Evolutionary conservation across 1,284 basidiomycete species (phyloP).

Genomic region (Marasmius tenuissimus): DNA sequence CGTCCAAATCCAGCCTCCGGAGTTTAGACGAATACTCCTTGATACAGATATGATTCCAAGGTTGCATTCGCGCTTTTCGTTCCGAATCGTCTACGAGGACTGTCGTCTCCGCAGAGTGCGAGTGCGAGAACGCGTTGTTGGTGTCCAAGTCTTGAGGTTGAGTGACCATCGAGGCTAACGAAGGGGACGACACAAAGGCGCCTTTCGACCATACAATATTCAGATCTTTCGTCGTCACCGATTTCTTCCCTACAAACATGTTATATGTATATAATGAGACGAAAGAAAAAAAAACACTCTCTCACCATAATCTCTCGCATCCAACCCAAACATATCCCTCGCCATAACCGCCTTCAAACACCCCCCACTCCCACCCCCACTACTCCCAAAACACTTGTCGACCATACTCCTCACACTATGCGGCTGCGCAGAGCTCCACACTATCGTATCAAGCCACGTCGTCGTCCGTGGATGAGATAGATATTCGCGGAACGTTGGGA

Average conservation of each 20-base stretch:
- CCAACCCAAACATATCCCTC: slow-evolving; percentile 72
- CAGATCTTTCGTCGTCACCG: slow-evolving; percentile 76
- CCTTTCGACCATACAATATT: slow-evolving; percentile 63
- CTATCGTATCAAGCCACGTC: slow-evolving; percentile 75
- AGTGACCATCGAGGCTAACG: slow-evolving; percentile 6
- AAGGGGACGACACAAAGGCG: slow-evolving; percentile 27
- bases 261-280: no score
- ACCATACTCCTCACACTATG: slow-evolving; percentile 79
- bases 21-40: slow-evolving; percentile 57
- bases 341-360: slow-evolving; percentile 73
- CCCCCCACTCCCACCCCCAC: slow-evolving; percentile 23
- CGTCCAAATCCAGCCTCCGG: slow-evolving; percentile 46
- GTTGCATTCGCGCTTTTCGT: slow-evolving; percentile 76
- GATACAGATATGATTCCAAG: slow-evolving; percentile 78
- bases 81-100: slow-evolving; percentile 82
- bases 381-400: slow-evolving; percentile 47
- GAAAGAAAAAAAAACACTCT: background rate
- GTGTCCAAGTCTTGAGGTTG: background rate
- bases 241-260: slow-evolving; percentile 67
- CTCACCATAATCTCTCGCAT: slow-evolving; percentile 56
- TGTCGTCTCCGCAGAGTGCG: slow-evolving; percentile 67
- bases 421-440: slow-evolving; percentile 86
- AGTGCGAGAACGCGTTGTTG: no score
- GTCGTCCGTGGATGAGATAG: slow-evolving; percentile 56
- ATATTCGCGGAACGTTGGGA: slow-evolving; percentile 64